A percentile compares a stretch with the other conserved stretches of the same genome.
Conservation (phyloP, 1,284 basidiomycete species). For the Ganoderma meredithae region DNA sequence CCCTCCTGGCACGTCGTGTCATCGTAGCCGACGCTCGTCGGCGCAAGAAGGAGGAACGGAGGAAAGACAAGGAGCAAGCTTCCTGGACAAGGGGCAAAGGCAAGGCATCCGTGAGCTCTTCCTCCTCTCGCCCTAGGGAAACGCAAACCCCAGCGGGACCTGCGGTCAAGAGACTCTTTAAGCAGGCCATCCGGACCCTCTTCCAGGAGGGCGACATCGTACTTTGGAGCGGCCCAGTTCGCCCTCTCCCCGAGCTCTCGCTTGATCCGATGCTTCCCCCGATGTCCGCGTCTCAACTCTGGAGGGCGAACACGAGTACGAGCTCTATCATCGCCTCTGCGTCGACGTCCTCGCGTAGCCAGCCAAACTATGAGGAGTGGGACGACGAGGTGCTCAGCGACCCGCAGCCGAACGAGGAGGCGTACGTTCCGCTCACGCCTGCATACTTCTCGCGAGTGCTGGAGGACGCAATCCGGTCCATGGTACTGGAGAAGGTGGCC, state of each 20-base stretch:
- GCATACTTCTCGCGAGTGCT: slow-evolving; percentile 56
- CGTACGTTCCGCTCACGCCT: slow-evolving; percentile 67
- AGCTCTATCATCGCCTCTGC: slow-evolving; percentile 41
- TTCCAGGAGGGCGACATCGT: slow-evolving; percentile 72
- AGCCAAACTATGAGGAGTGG: slow-evolving; percentile 40
- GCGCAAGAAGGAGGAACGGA: slow-evolving; percentile 53
- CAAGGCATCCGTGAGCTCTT: not conserved
- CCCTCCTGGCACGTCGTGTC: slow-evolving; percentile 64
- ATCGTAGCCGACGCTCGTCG: slow-evolving; percentile 64
- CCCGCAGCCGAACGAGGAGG: slow-evolving; percentile 62
- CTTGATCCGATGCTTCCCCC: slow-evolving; percentile 28
- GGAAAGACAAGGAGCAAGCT: slow-evolving; percentile 31
- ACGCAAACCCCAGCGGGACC: slow-evolving; percentile 44
- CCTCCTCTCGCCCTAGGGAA: not conserved
- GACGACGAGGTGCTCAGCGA: slow-evolving; percentile 63
- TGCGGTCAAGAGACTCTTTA: slow-evolving; percentile 64
- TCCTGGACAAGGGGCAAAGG: slow-evolving; percentile 2
- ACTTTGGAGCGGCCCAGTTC: slow-evolving; percentile 66
- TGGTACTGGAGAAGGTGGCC: slow-evolving; percentile 39
- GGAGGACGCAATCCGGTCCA: slow-evolving; percentile 50
- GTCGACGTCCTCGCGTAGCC: slow-evolving; percentile 19
- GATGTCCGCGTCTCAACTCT: slow-evolving; percentile 39
- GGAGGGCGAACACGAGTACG: slow-evolving; percentile 49
- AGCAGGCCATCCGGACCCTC: slow-evolving; percentile 65
- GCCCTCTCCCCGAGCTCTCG: slow-evolving; percentile 34